Conservation (phyloP, 129 eudicot species). For the Centaurea solstitialis region DNA sequence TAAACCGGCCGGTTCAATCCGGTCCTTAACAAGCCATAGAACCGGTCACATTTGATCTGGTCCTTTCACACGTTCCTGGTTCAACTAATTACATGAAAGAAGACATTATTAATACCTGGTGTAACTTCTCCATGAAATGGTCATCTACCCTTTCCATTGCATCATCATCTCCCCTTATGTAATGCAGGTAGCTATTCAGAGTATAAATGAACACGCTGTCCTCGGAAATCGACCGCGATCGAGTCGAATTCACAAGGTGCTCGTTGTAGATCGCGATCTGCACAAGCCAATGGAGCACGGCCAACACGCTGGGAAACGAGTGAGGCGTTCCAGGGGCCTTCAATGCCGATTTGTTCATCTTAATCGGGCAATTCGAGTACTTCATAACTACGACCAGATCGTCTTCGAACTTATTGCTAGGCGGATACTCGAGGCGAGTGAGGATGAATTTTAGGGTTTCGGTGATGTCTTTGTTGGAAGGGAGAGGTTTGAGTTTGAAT, state of each 20-base stretch:
- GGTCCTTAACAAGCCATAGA: too few relatives aligned
- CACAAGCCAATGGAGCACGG: slow-evolving; percentile 80
- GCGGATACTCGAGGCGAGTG: slow-evolving; percentile 42
- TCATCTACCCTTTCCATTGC: slow-evolving; percentile 49
- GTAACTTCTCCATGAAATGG: slow-evolving; percentile 35
- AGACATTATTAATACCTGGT: slow-evolving; percentile 14
- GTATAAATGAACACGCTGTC: slow-evolving; percentile 34
- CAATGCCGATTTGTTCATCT: slow-evolving; percentile 67
- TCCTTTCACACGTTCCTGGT: too few relatives aligned
- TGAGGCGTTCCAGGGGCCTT: slow-evolving; percentile 86
- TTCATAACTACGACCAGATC: slow-evolving; percentile 48
- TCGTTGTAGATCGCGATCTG: slow-evolving; percentile 51
- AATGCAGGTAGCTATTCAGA: slow-evolving; percentile 46
- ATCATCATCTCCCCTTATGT: slow-evolving; percentile 74
- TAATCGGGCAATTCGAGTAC: slow-evolving; percentile 58
- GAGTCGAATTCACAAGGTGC: slow-evolving; percentile 23
- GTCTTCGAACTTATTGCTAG: slow-evolving; percentile 54
- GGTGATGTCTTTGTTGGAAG: slow-evolving; percentile 64
- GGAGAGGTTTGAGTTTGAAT: slow-evolving; percentile 58
- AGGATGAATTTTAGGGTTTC: slow-evolving; percentile 71
- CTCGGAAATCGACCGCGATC: slow-evolving; percentile 1
- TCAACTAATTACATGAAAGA: neutral
- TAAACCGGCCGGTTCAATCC: too few relatives aligned
- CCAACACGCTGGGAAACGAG: slow-evolving; percentile 63
- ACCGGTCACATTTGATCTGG: too few relatives aligned